Conservation (phyloP, 2,329 filamentous ascomycete genomes). For the Ambrosiella beaveri region DNA sequence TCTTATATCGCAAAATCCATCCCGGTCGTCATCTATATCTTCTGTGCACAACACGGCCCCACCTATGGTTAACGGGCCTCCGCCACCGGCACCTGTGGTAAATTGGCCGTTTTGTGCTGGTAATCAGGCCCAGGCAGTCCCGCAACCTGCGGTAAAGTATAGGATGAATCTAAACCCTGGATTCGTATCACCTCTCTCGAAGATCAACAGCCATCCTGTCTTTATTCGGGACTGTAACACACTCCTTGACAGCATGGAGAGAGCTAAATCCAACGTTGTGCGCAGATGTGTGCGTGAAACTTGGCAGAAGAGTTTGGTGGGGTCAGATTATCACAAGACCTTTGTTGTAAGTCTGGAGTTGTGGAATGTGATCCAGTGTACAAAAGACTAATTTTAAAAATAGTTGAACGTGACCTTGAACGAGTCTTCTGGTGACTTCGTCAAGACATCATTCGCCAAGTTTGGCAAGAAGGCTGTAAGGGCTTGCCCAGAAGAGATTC, state of each 20-base stretch:
- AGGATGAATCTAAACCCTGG: not conserved
- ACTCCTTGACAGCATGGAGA: not conserved
- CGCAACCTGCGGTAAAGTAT: not conserved
- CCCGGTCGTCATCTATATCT: too few relatives aligned
- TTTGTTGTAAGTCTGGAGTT: constrained; percentile 25
- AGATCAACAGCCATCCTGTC: not conserved
- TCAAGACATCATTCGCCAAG: constrained; percentile 20
- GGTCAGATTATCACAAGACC: constrained; percentile 28
- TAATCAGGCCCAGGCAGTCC: not conserved
- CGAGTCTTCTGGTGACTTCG: constrained; percentile 17
- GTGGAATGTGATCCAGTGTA: not conserved
- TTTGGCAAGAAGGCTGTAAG: constrained; percentile 29
- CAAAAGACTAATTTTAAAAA: not conserved
- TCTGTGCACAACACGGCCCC: too few relatives aligned
- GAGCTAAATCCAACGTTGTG: constrained; percentile 22
- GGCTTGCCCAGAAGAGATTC: constrained; percentile 25
- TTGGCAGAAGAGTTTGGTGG: constrained; percentile 27
- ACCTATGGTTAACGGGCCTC: not conserved
- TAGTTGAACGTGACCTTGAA: constrained; percentile 31
- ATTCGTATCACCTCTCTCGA: not conserved
- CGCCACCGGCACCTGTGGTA: not conserved
- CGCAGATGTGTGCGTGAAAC: constrained; percentile 27
- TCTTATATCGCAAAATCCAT: too few relatives aligned
- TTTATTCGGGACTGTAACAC: not conserved
- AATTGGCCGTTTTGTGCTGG: not conserved